Evolutionary conservation across 192 early-diverging fungal genomes (phyloP).

Genomic region (Backusella luteola): DNA sequence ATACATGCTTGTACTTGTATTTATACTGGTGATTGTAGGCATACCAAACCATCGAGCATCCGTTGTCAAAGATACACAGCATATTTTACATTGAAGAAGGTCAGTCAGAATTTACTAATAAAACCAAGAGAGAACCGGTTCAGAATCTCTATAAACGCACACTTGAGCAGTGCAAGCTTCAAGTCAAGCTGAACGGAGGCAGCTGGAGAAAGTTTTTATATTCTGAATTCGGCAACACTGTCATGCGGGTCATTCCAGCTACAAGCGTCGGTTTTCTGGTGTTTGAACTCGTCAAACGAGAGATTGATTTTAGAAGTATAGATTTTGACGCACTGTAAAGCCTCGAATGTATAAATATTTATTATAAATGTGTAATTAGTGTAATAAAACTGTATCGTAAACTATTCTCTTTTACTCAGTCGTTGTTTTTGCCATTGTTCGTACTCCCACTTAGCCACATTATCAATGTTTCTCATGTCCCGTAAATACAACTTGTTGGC

Average conservation of each 20-base stretch:
- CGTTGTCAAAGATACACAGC: conserved; percentile 62
- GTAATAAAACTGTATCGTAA: neutral
- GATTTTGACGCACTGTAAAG: conserved; percentile 20
- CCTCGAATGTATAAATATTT: neutral
- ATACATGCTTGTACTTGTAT: no score
- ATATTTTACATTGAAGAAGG: conserved; percentile 68
- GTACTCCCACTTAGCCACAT: conserved; percentile 53
- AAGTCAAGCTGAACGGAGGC: conserved; percentile 38
- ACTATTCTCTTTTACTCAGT: neutral
- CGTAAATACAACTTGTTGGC: conserved; percentile 44
- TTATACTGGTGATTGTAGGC: conserved; percentile 30
- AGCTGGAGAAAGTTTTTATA: conserved; percentile 52
- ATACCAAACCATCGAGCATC: conserved; percentile 73
- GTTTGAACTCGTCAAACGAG: conserved; percentile 61
- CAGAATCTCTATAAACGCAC: conserved; percentile 48
- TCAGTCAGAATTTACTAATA: conserved; percentile 45
- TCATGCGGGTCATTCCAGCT: conserved; percentile 52
- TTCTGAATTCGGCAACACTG: conserved; percentile 48
- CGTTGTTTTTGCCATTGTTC: conserved; percentile 38
- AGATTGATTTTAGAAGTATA: conserved; percentile 44
- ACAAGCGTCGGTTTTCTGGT: conserved; percentile 63
- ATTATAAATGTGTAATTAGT: neutral
- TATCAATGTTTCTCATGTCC: conserved; percentile 44
- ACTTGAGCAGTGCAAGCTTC: conserved; percentile 51
- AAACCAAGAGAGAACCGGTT: conserved; percentile 37